Base-by-base conservation (phyloP, 1,284 basidiomycete genomes). In the Papiliotrema nemorosa region DNA sequence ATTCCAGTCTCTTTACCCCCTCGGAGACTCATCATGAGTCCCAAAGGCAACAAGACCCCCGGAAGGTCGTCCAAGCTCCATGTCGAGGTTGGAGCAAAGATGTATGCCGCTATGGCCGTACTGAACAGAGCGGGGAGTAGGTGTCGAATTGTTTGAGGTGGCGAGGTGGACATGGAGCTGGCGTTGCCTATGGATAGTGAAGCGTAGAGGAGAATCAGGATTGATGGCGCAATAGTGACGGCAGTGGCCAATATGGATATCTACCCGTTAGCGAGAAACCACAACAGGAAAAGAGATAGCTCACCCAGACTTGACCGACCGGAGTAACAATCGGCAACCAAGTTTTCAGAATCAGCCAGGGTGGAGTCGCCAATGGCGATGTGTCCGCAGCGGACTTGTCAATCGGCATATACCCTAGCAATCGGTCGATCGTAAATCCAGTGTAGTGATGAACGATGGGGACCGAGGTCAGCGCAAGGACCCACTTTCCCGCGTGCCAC, bases 91-190 rank as follows among this genome's bases (percentile, higher is more conserved):
- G 9, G 31, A 34, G 90, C 92, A 75, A 96, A 93, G 22, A 97
- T 77, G 76, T 92, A 96, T 79, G 96, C 94, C 3, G 90, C 86
- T 77, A 93, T 77, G 76, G 63, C 61, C 18, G 61, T 56, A 14
- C 62, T 69, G 40, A 63, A 56, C 13, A 73, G 58, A 5, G 64
- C 51, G 29, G 65, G 54, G 4, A 66, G 68, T n/a, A 76, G 53
- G 26, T 76, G 60, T 44, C 54, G 42, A 41, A 56, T 16, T 18
- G 67, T 62, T 6, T 62, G 58, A 13, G 64, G 48, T 21, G 53
- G 16, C 9, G 9, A n/a, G n/a, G 33, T 87, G 87, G 65, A 91
- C 92, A 67, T 89, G 76, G 50, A 72, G 7, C 20, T 10, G 10
- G 36, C 7, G 7, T 10, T 12, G 36, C 20, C 12, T 7, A 38